phyloP scores from a whole-genome alignment of 768 basidiomycete species.

The Serendipita sp. region DNA sequence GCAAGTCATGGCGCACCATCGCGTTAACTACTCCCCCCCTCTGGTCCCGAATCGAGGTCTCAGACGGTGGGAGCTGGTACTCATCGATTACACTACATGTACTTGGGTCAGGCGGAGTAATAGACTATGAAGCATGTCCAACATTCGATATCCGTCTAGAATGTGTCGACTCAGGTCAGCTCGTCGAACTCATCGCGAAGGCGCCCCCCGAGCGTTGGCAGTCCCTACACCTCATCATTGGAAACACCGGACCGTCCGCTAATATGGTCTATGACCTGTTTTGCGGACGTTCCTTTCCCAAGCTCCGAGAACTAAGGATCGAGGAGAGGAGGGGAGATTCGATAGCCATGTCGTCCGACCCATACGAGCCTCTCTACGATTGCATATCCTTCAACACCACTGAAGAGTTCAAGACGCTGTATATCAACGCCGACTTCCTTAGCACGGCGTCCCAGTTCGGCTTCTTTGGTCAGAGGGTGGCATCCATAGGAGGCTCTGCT shows the following conservation, averaged over 20 bases:
- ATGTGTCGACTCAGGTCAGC: background rate
- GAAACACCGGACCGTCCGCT: background rate
- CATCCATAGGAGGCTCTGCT: background rate
- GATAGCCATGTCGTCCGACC: background rate
- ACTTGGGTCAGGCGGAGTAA: background rate
- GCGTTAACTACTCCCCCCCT: background rate
- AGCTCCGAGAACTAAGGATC: background rate
- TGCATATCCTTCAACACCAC: background rate
- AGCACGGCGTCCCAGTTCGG: background rate
- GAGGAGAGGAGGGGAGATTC: background rate
- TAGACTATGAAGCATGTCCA: background rate
- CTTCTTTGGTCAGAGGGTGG: background rate
- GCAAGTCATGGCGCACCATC: background rate
- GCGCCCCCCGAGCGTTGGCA: background rate
- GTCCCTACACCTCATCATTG: background rate
- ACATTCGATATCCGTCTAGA: background rate
- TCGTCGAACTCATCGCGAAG: background rate
- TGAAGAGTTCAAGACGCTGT: background rate
- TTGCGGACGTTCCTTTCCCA: background rate
- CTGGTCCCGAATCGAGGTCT: background rate
- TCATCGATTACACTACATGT: background rate
- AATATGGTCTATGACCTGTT: background rate
- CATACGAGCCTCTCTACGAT: background rate
- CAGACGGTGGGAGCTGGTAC: background rate
- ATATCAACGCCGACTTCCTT: conserved; percentile 1